Base-by-base conservation (phyloP, 306 rosid species). In the Rubus idaeus region DNA sequence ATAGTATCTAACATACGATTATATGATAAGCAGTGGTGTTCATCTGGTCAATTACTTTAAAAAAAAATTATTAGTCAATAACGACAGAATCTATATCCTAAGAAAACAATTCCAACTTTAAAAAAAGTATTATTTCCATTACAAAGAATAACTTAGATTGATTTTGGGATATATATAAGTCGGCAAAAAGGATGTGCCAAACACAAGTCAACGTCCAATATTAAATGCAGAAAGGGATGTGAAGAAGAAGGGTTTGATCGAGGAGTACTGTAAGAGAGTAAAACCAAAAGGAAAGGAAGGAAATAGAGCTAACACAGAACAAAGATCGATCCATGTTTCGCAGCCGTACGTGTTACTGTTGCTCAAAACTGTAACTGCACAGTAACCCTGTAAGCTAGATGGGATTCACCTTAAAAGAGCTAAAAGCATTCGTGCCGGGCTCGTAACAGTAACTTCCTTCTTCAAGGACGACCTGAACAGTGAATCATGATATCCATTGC, bases 401-500 rank as follows among this genome's bases (percentile, higher is more conserved):
- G 21, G 75, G 39, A 16, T 46, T 65, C 75, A 64, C 70, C 75
- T 51, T 35, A 13, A 21, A 71, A 41, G 45, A 72, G 51, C 13
- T 49, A 46, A 74, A 44, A 56, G 17, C 77, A 14, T 11, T 47
- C 56, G 4, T 53, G 74, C 53, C 66, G 64, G 79, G 26, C 41
- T 26, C 47, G 55, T 40, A 65, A 79, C 62, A 79, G 75, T 66
- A 10, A 20, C 41, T 40, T 68, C 39, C 69, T 66, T 50, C 55
- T 1, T 50, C 55, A 50, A 10, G 17, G 55, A 64, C 6, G 47
- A 64, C 70, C 60, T 26, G 58, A 61, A 74, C 75, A 72, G 63
- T 67, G 80, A 18, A 67, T 79, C 70, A 77, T 41, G 68, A 74
- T 58, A 4, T 58, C 82, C 47, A 60, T 75, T 76, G 40, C 76